phyloP scores from a whole-genome alignment of 371 early-diverging fungal genomes.

The Actinomortierella wolfii region DNA sequence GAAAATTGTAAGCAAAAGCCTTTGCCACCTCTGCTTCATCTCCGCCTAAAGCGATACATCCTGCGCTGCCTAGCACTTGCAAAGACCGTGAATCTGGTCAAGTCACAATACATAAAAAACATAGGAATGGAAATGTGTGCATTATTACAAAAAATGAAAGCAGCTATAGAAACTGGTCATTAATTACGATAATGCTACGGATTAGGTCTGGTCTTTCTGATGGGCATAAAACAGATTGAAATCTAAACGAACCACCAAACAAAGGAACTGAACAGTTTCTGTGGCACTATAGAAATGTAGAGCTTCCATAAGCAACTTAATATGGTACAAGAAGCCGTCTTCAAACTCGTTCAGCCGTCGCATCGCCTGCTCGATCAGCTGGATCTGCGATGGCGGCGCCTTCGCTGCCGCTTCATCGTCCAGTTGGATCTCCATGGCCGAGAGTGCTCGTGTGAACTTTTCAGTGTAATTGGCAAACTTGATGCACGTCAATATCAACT shows the following conservation, averaged over 20 bases:
- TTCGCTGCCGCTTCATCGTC: conserved; percentile 50
- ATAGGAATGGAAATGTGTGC: no score
- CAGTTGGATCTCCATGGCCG: conserved; percentile 51
- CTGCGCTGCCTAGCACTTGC: no score
- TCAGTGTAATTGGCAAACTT: conserved; percentile 67
- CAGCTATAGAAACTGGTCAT: no score
- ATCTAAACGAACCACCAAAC: conserved; percentile 79
- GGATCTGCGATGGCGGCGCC: conserved; percentile 18
- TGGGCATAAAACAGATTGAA: conserved; percentile 66
- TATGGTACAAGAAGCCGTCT: conserved; percentile 64
- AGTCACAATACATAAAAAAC: no score
- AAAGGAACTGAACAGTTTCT: conserved; percentile 73
- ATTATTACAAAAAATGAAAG: no score
- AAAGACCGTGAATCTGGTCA: no score
- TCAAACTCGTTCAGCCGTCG: conserved; percentile 61
- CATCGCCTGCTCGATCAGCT: conserved; percentile 43
- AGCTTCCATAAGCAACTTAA: conserved; percentile 73
- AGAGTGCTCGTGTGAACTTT: conserved; percentile 48
- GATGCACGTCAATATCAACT: conserved; percentile 69
- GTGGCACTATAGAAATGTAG: conserved; percentile 78
- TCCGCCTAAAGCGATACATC: no score
- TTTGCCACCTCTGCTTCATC: no score
- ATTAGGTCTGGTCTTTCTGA: conserved; percentile 10
- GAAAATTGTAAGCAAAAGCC: no score
- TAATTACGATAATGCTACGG: no score